phyloP scores from a whole-genome alignment of 1,139 yeast genomes.

The Zygoascus sp. region DNA sequence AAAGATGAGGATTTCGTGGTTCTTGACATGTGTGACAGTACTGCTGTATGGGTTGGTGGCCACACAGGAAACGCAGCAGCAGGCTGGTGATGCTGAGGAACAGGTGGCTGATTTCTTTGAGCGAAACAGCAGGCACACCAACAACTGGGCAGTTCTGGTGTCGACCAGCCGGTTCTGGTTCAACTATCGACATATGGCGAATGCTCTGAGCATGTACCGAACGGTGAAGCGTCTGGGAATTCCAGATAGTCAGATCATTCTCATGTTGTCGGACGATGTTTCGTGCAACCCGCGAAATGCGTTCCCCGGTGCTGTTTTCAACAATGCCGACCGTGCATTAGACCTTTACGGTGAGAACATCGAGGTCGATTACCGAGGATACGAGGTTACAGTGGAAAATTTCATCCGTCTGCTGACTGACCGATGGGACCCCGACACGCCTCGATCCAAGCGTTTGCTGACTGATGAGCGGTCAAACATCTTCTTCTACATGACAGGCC shows the following conservation, averaged over 20 bases:
- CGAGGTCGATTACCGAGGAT: constrained; percentile 95
- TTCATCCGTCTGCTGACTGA: constrained; percentile 86
- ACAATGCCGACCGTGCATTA: constrained; percentile 88
- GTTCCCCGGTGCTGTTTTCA: constrained; percentile 94
- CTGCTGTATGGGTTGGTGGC: background rate
- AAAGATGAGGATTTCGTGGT: background rate
- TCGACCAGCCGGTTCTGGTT: constrained; percentile 98
- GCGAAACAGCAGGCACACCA: constrained; percentile 23
- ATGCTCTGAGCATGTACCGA: constrained; percentile 87
- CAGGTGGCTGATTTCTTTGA: constrained; percentile 5
- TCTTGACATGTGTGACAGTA: background rate
- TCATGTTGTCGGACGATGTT: constrained; percentile 94
- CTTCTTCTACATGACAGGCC: constrained; percentile 94
- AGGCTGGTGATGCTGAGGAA: background rate
- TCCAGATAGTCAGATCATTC: constrained; percentile 94
- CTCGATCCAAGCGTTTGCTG: constrained; percentile 80
- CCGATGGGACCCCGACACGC: constrained; percentile 92
- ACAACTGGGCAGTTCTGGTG: constrained; percentile 69
- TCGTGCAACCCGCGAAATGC: constrained; percentile 96
- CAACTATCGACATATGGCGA: constrained; percentile 96
- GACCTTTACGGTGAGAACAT: constrained; percentile 92
- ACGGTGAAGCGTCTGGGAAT: constrained; percentile 94
- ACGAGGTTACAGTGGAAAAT: constrained; percentile 96
- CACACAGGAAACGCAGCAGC: background rate
- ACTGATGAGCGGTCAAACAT: constrained; percentile 94